Evolutionary conservation across 2,329 filamentous ascomycete species (phyloP), one percentile per base, ranked within the genome.

Genomic region (Plenodomus biglobosus): DNA sequence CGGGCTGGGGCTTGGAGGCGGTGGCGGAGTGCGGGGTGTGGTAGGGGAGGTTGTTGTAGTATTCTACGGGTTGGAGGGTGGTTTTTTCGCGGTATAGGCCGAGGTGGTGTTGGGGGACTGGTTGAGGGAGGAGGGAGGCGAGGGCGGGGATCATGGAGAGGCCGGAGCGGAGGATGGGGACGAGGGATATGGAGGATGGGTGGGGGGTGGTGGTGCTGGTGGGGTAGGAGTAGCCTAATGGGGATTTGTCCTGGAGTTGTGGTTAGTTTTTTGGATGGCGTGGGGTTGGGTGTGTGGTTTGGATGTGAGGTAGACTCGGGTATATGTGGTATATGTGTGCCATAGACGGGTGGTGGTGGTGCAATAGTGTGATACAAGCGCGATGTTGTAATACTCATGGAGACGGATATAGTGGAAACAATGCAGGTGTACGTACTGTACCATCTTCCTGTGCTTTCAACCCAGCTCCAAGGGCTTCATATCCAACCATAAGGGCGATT

Each of bases 31-130:
- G 75, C 46, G 61, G 77, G 34, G 78, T 69, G 74, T 90, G 87
- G 74, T 89, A 86, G 30, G 91, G 91, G 17, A 96, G 85, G 74
- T 96, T 96, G 79, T 96, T 96, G 82, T 96, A 96, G 81, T 96
- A 96, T 75, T 96, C 92, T 49, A 96, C 92, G 2, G 92, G 90
- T 64, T 90, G 85, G 47, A 96, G 85, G 38, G 89, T 92, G 47
- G 84, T 84, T 51, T 88, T 90, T 71, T 96, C 92, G 67, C 92
- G 90, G 80, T 92, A 97, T 66, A 97, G 86, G 58, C 94, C 92
- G 7, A 97, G 86, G 71, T 97, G 92, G 76, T 97, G 91, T 56
- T 96, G 83, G 6, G 91, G 86, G 24, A 92, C 88, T 13, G 90
- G 82, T 32, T 74, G 69, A 16, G 92, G 92, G 50, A 97, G 89